Conservation (phyloP, 2,329 filamentous ascomycete genomes). For the Dactylonectria macrodidyma region DNA sequence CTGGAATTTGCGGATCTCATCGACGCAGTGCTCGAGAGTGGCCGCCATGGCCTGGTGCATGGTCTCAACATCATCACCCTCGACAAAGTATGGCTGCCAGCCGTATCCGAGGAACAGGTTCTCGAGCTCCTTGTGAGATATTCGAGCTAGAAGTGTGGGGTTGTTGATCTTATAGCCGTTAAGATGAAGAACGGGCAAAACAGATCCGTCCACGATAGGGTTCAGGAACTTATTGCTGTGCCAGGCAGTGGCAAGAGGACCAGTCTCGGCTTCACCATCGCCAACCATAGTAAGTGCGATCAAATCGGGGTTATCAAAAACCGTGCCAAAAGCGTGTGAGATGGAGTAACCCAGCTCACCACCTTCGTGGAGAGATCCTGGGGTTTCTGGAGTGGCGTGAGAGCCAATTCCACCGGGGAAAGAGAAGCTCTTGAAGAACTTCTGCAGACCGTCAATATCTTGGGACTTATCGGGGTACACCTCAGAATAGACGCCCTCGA, state of each 20-base stretch:
- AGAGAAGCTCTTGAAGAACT: no score
- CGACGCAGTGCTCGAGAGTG: slow-evolving; percentile 7
- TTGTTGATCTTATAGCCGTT: slow-evolving; percentile 82
- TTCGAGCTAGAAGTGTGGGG: slow-evolving; percentile 69
- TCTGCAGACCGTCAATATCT: no score
- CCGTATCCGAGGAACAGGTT: slow-evolving; percentile 76
- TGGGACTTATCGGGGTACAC: no score
- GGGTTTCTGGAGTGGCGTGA: slow-evolving; percentile 63
- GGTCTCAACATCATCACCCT: slow-evolving; percentile 72
- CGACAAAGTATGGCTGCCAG: slow-evolving; percentile 74
- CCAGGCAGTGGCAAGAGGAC: slow-evolving; percentile 72
- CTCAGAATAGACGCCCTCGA: no score
- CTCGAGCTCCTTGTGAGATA: slow-evolving; percentile 60
- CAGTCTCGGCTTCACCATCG: slow-evolving; percentile 76
- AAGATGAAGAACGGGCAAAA: slow-evolving; percentile 76
- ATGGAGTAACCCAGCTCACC: slow-evolving; percentile 78
- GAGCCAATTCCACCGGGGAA: no score
- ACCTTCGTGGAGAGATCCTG: slow-evolving; percentile 77
- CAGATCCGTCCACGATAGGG: slow-evolving; percentile 74
- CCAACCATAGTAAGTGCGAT: slow-evolving; percentile 74
- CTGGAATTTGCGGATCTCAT: slow-evolving; percentile 75
- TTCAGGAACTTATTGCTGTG: no score
- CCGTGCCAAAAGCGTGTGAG: slow-evolving; percentile 75
- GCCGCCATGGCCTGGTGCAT: slow-evolving; percentile 64
- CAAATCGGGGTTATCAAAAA: slow-evolving; percentile 77